Base-by-base conservation (phyloP, 768 basidiomycete species). In the Rhodotorula toruloides region DNA sequence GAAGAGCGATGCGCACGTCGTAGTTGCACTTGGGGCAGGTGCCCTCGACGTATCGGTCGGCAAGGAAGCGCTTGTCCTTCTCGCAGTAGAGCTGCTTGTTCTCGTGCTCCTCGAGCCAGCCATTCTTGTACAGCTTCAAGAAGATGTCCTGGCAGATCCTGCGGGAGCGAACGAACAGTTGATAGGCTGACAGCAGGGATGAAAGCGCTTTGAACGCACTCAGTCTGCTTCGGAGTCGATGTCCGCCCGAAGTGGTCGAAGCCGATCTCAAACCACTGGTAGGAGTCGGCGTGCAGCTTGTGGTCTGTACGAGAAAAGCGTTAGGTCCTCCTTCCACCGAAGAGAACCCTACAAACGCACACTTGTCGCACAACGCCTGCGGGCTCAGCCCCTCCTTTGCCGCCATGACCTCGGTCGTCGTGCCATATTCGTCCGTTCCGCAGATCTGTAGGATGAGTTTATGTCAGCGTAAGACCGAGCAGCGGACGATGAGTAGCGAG, bases 391-490 rank as follows among this genome's bases (percentile, higher is more conserved):
- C 85, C 76, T 94, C 91, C 75, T 91, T 91, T 65, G 91, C 77
- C 7, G 96, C 94, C 77, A 96, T 93, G 4, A 93, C 97, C 81
- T 99, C 96, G 1, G 96, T 96, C 1, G 96, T 94, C 12, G 96
- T 99, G n/a, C 96, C 96, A 74, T 99, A 99, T 78, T 99, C 96
- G 76, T 99, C 96, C 8, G 96, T 98, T 34, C 96, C 96, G 78
- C 96, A 99, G 61, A 99, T 83, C 70, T 72, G 74, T 72, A 36
- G 13, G 53, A 4, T 14, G 34, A 29, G 10, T 21, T 16, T 5
- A 11, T 25, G 32, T 57, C 31, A 32, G n/a, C 25, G 31, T 22
- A 16, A 11, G 39, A 17, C 3, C 25, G 13, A 9, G 12, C 19
- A 27, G 40, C 61, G 61, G 63, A 56, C 54, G 48, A 25, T 21